These are phyloP conservation scores for Bjerkandera adusta DNA, from an alignment of 1,284 basidiomycete genomes.

Conservation along the genomic window DNA sequence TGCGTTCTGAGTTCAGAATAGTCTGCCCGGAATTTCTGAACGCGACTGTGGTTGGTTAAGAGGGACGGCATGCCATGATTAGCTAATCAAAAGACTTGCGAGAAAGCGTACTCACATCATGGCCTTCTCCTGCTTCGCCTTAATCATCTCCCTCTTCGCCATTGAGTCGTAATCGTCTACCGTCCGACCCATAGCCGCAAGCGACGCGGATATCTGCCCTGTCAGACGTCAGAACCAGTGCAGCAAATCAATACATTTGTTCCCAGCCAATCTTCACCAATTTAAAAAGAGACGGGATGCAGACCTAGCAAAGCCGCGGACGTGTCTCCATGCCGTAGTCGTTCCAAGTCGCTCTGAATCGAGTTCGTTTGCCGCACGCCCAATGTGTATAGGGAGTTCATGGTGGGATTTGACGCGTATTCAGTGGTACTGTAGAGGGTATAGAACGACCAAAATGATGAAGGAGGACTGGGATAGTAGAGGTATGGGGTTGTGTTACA, in stretches of 20 bases:
- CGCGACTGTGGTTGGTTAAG: constrained; percentile 50
- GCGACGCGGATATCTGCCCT: constrained; percentile 94
- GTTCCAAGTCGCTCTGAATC: constrained; percentile 83
- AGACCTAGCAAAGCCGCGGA: constrained; percentile 82
- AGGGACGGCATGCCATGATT: not conserved
- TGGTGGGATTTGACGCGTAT: constrained; percentile 28
- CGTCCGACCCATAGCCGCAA: constrained; percentile 89
- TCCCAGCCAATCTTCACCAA: not conserved
- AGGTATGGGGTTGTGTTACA: too few relatives aligned
- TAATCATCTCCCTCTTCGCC: constrained; percentile 92
- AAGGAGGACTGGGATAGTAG: too few relatives aligned
- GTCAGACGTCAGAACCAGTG: constrained; percentile 19
- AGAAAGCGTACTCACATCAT: constrained; percentile 63
- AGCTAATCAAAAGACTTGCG: too few relatives aligned
- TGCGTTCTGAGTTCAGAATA: constrained; percentile 69
- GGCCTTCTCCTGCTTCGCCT: constrained; percentile 93
- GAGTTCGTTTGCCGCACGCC: constrained; percentile 90
- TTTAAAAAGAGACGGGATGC: constrained; percentile 26
- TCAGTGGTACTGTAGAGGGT: not conserved
- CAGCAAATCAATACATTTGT: not conserved
- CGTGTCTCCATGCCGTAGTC: constrained; percentile 74
- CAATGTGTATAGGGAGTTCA: constrained; percentile 94
- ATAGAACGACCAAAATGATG: too few relatives aligned
- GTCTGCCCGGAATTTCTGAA: constrained; percentile 79
- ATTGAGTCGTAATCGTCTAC: constrained; percentile 96